These are phyloP conservation scores for Candida orba DNA, from an alignment of 805 yeast genomes.

Conservation along the genomic window DNA sequence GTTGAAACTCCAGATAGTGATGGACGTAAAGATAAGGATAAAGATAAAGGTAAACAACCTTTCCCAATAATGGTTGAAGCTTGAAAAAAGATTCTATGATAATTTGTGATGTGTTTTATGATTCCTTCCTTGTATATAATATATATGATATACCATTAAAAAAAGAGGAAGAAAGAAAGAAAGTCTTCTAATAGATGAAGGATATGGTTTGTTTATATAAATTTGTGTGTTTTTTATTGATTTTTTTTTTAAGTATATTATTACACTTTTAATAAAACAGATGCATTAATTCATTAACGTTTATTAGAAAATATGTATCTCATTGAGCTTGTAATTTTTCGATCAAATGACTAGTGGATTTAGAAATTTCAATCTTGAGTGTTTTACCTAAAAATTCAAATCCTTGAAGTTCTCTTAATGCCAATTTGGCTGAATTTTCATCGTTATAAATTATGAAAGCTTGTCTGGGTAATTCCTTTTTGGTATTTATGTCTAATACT, in stretches of 20 bases:
- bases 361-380: conserved; percentile 38
- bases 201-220: neutral
- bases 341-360: conserved; percentile 23
- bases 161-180: neutral
- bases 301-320: neutral
- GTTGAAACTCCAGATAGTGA: conserved; percentile 47
- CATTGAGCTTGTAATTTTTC: neutral
- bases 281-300: neutral
- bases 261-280: neutral
- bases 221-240: neutral
- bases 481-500: conserved; percentile 43
- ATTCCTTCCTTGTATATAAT: conserved; percentile 2
- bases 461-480: conserved; percentile 43
- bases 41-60: conserved; percentile 27
- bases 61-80: conserved; percentile 25
- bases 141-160: neutral
- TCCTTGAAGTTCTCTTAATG: conserved; percentile 40
- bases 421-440: conserved; percentile 42
- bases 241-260: neutral
- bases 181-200: neutral
- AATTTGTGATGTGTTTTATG: conserved; percentile 1
- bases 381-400: conserved; percentile 47
- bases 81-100: conserved; percentile 1
- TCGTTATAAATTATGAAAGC: conserved; percentile 54
- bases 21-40: conserved; percentile 26